These are phyloP conservation scores for Pichia exigua DNA, from an alignment of 805 yeast species.

Conservation along the genomic window DNA sequence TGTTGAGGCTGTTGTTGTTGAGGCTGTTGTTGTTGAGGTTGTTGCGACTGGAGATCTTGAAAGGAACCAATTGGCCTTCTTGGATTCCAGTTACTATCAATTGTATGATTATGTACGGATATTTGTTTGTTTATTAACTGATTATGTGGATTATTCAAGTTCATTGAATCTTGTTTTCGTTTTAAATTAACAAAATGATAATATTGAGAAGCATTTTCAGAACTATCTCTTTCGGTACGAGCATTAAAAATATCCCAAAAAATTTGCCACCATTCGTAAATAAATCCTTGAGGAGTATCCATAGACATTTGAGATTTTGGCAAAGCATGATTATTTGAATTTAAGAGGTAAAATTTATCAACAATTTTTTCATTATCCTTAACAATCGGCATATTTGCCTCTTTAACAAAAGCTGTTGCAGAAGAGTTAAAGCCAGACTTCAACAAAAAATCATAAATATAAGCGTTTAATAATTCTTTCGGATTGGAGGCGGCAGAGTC, in stretches of 20 bases:
- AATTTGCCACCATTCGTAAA: constrained; percentile 93
- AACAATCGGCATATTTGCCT: constrained; percentile 58
- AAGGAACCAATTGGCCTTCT: constrained; percentile 15
- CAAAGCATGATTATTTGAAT: constrained; percentile 25
- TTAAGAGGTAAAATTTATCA: constrained; percentile 1
- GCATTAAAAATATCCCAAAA: constrained; percentile 93
- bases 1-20: constrained; percentile 7
- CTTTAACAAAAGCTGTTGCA: constrained; percentile 66
- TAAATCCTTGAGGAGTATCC: constrained; percentile 82
- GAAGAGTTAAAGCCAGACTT: constrained; percentile 67
- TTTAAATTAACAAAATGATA: constrained; percentile 53
- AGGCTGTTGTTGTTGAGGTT: constrained; percentile 14
- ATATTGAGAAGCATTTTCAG: constrained; percentile 61
- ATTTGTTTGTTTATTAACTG: constrained; percentile 9
- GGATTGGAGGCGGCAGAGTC: constrained; percentile 44
- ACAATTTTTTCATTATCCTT: constrained; percentile 22
- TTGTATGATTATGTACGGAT: constrained; percentile 10
- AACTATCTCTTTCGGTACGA: constrained; percentile 57
- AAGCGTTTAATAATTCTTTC: constrained; percentile 65
- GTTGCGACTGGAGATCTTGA: constrained; percentile 4
- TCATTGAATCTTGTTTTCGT: constrained; percentile 45
- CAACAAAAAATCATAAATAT: constrained; percentile 75
- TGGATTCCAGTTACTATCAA: constrained; percentile 11
- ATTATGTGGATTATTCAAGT: constrained; percentile 28
- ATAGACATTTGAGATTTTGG: constrained; percentile 48